A percentile compares a stretch with the other conserved stretches of the same genome.
phyloP scores from a whole-genome alignment of 164 flowering plant species.

The Liquidambar formosana region DNA sequence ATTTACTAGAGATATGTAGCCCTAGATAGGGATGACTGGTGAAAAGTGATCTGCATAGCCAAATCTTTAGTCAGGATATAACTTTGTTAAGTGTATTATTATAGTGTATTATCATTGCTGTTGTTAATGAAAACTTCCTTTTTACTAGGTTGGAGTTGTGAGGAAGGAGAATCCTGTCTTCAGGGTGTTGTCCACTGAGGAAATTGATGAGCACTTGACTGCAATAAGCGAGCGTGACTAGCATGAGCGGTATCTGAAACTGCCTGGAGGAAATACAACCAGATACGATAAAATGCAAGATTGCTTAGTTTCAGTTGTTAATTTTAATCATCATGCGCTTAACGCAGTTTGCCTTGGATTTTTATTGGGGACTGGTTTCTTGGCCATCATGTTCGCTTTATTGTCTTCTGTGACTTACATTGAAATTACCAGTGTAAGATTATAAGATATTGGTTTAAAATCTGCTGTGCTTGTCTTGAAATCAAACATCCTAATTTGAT shows the following conservation, averaged over 20 bases:
- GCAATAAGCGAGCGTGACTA: constrained; percentile 57
- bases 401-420: background rate
- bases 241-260: background rate
- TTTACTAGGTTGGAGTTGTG: constrained; percentile 51
- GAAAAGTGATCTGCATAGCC: no score
- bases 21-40: no score
- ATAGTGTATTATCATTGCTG: background rate
- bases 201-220: constrained; percentile 54
- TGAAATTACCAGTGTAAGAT: background rate
- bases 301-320: no score
- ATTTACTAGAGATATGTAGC: no score
- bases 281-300: no score
- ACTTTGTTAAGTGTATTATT: no score
- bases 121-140: background rate
- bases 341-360: background rate
- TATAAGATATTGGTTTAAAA: background rate
- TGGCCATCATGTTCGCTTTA: background rate
- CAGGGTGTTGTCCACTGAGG: constrained; percentile 44
- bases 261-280: background rate
- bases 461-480: background rate
- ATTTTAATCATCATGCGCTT: no score
- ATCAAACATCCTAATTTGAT: no score
- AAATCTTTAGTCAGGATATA: no score
- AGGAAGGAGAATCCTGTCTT: constrained; percentile 35
- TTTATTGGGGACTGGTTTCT: background rate